These are phyloP conservation scores for Stentor roeselii DNA, from an alignment of 73 alveolate species.

Conservation along the genomic window DNA sequence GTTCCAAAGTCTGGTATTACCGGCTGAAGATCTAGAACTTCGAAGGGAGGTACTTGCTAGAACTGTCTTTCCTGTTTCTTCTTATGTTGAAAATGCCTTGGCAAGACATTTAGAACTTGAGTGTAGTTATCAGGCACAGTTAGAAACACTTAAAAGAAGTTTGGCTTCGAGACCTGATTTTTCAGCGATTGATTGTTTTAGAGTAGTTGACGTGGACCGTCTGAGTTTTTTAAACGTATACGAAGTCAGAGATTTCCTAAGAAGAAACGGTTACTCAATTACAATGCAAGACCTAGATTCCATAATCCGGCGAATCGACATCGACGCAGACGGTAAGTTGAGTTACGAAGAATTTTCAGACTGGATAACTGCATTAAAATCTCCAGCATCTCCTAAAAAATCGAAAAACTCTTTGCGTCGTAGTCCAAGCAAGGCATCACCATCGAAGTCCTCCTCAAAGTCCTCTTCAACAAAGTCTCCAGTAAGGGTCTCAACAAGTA, in stretches of 20 bases:
- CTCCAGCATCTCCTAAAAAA: not conserved
- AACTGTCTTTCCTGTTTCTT: slow-evolving; percentile 26
- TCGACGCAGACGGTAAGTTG: slow-evolving; percentile 46
- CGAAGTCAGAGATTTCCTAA: slow-evolving; percentile 25
- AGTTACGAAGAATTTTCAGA: slow-evolving; percentile 42
- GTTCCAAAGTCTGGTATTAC: not conserved
- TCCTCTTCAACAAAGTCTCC: not conserved
- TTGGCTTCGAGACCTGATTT: slow-evolving; percentile 47
- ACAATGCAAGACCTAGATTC: slow-evolving; percentile 44
- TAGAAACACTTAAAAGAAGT: slow-evolving; percentile 43
- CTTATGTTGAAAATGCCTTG: slow-evolving; percentile 44
- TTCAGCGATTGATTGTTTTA: slow-evolving; percentile 43
- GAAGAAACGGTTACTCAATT: slow-evolving; percentile 15
- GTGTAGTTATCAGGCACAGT: slow-evolving; percentile 30
- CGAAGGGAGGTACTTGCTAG: slow-evolving; percentile 19
- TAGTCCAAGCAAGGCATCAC: not conserved
- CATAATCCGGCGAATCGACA: slow-evolving; percentile 50
- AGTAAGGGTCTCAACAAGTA: not conserved
- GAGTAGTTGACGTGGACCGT: slow-evolving; percentile 42
- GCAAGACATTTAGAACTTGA: slow-evolving; percentile 52
- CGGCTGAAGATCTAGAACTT: slow-evolving; percentile 4
- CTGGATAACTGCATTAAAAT: not conserved
- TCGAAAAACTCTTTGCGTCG: not conserved
- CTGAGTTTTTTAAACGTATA: slow-evolving; percentile 30
- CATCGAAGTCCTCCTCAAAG: not conserved